A percentile compares a stretch with the other conserved stretches of the same genome.
These are phyloP conservation scores for Aspergillus brunneoviolaceus DNA, from an alignment of 2,329 filamentous ascomycete genomes.

Conservation along the genomic window DNA sequence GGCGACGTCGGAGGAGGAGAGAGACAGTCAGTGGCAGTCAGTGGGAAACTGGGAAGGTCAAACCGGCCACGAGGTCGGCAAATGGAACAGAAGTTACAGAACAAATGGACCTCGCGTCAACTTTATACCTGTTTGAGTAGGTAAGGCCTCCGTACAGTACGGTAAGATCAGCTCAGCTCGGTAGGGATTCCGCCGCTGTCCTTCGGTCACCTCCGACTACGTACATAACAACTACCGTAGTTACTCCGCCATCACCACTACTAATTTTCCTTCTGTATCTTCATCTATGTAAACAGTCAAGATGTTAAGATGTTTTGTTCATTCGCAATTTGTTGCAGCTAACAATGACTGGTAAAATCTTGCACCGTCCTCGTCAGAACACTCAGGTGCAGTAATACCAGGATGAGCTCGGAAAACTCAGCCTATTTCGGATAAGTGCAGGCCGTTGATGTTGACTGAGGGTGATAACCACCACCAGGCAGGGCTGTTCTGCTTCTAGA, in stretches of 20 bases:
- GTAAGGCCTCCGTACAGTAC: too few relatives aligned
- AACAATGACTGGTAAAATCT: too few relatives aligned
- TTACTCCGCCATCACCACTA: too few relatives aligned
- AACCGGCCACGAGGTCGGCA: constrained; percentile 15
- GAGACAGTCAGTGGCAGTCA: too few relatives aligned
- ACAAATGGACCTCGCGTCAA: constrained; percentile 13
- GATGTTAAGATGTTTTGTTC: background rate
- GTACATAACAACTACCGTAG: too few relatives aligned
- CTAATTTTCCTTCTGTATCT: too few relatives aligned
- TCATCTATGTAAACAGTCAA: too few relatives aligned
- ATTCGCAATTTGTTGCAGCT: background rate
- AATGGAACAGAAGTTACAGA: background rate
- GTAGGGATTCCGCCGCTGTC: background rate
- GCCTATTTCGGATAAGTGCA: background rate
- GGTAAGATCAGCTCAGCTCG: too few relatives aligned
- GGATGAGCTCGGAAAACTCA: background rate
- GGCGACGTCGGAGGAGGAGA: too few relatives aligned
- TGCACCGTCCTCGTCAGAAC: background rate
- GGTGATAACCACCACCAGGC: background rate
- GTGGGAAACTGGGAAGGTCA: too few relatives aligned
- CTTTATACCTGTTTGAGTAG: constrained; percentile 8
- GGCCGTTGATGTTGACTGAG: too few relatives aligned
- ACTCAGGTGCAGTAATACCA: background rate
- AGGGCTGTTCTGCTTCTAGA: background rate
- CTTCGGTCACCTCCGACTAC: constrained; percentile 20